Evolutionary conservation across 2,329 filamentous ascomycete species (phyloP), one percentile per base, ranked within the genome.

Genomic region (Pseudocercospora ulei): DNA sequence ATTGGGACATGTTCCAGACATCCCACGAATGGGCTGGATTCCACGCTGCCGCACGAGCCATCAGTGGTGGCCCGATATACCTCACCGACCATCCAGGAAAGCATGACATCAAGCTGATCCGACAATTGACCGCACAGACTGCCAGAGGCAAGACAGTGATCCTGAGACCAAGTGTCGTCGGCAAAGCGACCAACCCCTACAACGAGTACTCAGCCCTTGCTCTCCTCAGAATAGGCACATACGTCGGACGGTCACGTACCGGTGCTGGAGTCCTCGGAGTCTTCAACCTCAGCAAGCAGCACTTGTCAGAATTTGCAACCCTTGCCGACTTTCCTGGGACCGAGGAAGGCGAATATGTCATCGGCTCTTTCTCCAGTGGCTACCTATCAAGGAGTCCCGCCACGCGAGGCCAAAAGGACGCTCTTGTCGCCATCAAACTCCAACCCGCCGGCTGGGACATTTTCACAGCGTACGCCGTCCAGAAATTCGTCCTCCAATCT

Each of bases 31-130:
- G 83, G 58, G 82, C 81, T 0, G 74, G 72, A 0, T 93, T 90
- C 57, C 90, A 98, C 52, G 90, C 84, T 3, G 88, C 90, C 1
- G 87, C 86, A 1, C 74, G 90, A 30, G 93, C 85, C 59, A 69
- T 98, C 6, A 87, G 80, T 31, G 90, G 90, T 5, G 90, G 90
- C 0, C 90, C 88, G 0, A 80, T 98, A 25, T 95, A 92, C 54
- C 87, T 98, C 58, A 96, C 88, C 0, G 90, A 98, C 60, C 73
- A 77, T 0, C 88, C 88, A 0, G 87, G 85, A 0, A 65, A 83
- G 43, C 85, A 96, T 59, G 72, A 94, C 54, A 55, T 86, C 18
- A 62, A 70, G 4, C 62, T 98, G 9, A 81, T 98, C 44, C 63
- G 70, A 17, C 79, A 92, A 58, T 87, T 96, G 71, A 86, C 82